These are phyloP conservation scores for Auricularia sp. DNA, from an alignment of 768 basidiomycete species.

Conservation along the genomic window DNA sequence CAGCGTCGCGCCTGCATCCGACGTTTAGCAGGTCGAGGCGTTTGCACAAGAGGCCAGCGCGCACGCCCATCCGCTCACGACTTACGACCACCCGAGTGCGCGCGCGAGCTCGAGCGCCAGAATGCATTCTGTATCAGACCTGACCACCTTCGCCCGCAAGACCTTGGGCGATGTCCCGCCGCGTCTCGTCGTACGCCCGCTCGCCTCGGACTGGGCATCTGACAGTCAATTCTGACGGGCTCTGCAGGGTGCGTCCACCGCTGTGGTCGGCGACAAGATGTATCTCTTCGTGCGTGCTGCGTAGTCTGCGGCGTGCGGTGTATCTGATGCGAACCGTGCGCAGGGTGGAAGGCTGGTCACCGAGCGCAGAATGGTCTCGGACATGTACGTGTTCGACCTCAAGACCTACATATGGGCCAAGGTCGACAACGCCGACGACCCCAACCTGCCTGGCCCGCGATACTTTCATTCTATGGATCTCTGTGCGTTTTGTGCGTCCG, in stretches of 20 bases:
- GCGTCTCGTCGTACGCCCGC: slow-evolving; percentile 63
- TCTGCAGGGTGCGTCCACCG: slow-evolving; percentile 76
- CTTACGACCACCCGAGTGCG: neutral
- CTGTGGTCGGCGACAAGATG: slow-evolving; percentile 78
- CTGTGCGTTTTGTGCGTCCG: slow-evolving; percentile 33
- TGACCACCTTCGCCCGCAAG: slow-evolving; percentile 77
- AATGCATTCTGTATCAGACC: slow-evolving; percentile 80
- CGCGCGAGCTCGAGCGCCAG: slow-evolving; percentile 7
- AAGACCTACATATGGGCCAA: slow-evolving; percentile 73
- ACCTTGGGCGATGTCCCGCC: slow-evolving; percentile 82
- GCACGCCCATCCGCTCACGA: neutral
- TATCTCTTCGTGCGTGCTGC: slow-evolving; percentile 68
- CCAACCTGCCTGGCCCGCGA: slow-evolving; percentile 67
- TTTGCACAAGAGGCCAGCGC: neutral
- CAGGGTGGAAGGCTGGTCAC: slow-evolving; percentile 84
- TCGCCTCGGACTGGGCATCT: neutral
- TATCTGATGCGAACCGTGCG: neutral
- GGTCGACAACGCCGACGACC: slow-evolving; percentile 48
- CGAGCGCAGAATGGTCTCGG: slow-evolving; percentile 79
- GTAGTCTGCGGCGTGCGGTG: neutral
- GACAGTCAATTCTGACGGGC: neutral
- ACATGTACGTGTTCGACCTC: slow-evolving; percentile 86
- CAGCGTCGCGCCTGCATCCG: no score
- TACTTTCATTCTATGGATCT: slow-evolving; percentile 93
- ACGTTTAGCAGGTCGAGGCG: neutral